Conservation (phyloP, 2,329 filamentous ascomycete species). For the Leptographium lundbergii region DNA sequence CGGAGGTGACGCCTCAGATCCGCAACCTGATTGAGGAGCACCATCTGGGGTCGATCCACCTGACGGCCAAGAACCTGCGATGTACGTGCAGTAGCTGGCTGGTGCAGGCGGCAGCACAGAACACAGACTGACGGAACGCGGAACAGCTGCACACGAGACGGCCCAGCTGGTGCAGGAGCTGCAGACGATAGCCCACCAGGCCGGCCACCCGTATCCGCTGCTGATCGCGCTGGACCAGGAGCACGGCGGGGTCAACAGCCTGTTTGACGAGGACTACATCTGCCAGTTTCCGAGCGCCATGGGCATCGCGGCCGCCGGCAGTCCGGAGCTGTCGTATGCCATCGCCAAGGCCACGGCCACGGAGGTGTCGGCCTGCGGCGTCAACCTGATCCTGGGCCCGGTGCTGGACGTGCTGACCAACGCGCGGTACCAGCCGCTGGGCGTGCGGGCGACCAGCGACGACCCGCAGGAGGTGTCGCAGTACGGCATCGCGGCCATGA, state of each 20-base stretch:
- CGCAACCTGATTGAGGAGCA: constrained; percentile 68
- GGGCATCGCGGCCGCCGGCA: constrained; percentile 88
- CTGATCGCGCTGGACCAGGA: constrained; percentile 92
- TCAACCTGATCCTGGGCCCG: constrained; percentile 91
- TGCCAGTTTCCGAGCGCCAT: constrained; percentile 95
- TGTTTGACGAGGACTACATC: constrained; percentile 91
- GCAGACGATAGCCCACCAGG: constrained; percentile 81
- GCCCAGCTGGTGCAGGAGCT: constrained; percentile 80
- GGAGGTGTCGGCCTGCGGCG: constrained; percentile 82
- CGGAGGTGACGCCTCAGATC: constrained; percentile 72
- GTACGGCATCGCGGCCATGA: constrained; percentile 82
- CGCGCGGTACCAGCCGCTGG: constrained; percentile 77
- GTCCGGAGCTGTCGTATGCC: constrained; percentile 71
- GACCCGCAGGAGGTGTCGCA: constrained; percentile 91
- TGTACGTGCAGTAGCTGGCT: constrained; percentile 32
- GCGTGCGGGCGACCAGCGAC: constrained; percentile 80
- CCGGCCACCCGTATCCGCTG: constrained; percentile 79
- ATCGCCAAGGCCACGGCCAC: constrained; percentile 88
- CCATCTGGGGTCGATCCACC: constrained; percentile 76
- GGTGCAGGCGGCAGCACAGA: constrained; percentile 7
- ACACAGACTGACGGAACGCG: constrained; percentile 6
- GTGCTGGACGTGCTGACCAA: constrained; percentile 92
- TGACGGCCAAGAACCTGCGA: constrained; percentile 77
- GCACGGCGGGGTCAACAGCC: constrained; percentile 93
- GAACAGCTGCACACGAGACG: constrained; percentile 74